Conservation (phyloP, 345 rosid species). For the Anastatica hierochuntica region DNA sequence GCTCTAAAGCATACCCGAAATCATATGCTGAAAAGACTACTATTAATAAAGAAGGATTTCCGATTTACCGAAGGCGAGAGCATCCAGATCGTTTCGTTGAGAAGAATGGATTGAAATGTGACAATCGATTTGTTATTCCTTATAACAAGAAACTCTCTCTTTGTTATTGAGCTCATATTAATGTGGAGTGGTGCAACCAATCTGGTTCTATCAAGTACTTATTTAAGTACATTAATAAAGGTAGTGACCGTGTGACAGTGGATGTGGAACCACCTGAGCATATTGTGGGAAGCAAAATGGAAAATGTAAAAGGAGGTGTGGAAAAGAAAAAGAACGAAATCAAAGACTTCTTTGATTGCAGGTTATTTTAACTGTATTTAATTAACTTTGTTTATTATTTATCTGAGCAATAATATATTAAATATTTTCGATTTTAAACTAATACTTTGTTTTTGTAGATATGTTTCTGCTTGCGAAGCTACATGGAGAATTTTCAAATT, state of each 20-base stretch:
- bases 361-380: background rate
- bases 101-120: background rate
- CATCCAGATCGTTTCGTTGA: background rate
- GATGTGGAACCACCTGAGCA: background rate
- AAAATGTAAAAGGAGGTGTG: background rate
- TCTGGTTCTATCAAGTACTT: background rate
- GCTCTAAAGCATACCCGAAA: background rate
- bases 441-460: background rate
- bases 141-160: background rate
- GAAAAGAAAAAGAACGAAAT: background rate
- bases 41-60: background rate
- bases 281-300: background rate
- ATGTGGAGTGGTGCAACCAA: background rate
- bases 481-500: background rate
- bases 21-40: background rate
- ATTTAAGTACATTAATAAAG: background rate
- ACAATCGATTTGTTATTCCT: background rate
- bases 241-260: background rate
- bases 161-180: background rate
- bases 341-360: background rate
- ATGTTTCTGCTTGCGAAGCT: background rate
- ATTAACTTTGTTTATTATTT: no score
- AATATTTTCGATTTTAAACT: background rate
- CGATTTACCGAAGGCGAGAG: background rate
- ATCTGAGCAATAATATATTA: background rate